These are phyloP conservation scores for Hyphodiscus sp. DNA, from an alignment of 2,329 filamentous ascomycete species.

Conservation along the genomic window DNA sequence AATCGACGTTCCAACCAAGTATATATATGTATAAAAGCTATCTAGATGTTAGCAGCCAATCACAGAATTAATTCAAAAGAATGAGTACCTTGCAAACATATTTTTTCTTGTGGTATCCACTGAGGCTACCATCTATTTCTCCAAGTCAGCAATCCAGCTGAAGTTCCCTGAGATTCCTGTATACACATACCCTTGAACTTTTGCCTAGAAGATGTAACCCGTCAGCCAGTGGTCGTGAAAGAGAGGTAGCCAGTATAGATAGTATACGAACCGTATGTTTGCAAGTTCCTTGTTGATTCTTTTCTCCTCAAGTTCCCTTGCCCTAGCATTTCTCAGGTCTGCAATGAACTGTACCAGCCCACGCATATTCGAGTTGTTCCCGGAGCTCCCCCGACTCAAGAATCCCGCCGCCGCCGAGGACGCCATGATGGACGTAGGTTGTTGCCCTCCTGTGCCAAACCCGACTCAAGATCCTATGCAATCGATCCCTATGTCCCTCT, in stretches of 20 bases:
- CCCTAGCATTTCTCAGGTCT: constrained; percentile 88
- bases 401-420: constrained; percentile 43
- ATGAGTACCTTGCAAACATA: constrained; percentile 85
- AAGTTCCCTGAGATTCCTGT: not conserved
- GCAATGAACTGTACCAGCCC: constrained; percentile 98
- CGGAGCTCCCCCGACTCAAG: constrained; percentile 55
- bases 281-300: constrained; percentile 98
- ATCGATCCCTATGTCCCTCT: not conserved
- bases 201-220: constrained; percentile 46
- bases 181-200: constrained; percentile 73
- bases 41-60: not conserved
- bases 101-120: constrained; percentile 99
- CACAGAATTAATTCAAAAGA: not conserved
- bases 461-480: not conserved
- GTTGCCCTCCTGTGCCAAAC: not conserved
- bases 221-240: constrained; percentile 17
- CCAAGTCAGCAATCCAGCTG: constrained; percentile 12
- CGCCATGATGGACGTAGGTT: constrained; percentile 18
- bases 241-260: constrained; percentile 1
- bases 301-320: constrained; percentile 95
- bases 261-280: constrained; percentile 68
- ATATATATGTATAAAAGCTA: constrained; percentile 96
- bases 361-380: constrained; percentile 62
- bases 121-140: constrained; percentile 68
- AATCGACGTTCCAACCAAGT: constrained; percentile 97